phyloP scores from a whole-genome alignment of 495 filamentous ascomycete genomes.

The Tuber indicum region DNA sequence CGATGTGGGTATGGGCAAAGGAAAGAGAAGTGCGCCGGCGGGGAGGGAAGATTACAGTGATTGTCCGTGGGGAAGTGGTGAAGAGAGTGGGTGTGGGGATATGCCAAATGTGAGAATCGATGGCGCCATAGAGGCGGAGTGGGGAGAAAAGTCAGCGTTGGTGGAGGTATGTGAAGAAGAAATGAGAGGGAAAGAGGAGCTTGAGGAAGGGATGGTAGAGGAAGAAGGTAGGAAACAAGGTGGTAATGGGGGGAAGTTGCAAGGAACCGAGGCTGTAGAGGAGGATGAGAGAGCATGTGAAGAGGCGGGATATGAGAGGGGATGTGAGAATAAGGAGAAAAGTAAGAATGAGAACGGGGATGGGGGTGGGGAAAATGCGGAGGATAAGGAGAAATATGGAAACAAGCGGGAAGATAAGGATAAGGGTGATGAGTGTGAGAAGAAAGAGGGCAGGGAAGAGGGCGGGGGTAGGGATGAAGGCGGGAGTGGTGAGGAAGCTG shows the following conservation, averaged over 20 bases:
- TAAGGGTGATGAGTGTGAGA: neutral
- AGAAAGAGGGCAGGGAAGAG: neutral
- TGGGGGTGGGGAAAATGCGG: neutral
- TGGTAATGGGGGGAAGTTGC: neutral
- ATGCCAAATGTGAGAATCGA: too few species aligned
- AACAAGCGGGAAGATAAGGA: too few species aligned
- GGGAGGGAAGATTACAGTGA: neutral
- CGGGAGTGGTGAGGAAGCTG: neutral
- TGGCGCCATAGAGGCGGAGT: neutral
- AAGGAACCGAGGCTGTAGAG: too few species aligned
- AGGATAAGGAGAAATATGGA: neutral
- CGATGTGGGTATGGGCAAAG: too few species aligned
- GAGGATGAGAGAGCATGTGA: neutral
- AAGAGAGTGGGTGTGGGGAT: too few species aligned
- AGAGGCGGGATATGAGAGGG: neutral
- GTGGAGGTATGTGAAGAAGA: neutral
- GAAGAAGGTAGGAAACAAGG: neutral
- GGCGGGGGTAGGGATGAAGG: neutral
- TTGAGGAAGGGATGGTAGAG: neutral
- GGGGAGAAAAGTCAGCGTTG: neutral
- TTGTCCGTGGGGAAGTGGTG: too few species aligned
- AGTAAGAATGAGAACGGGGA: neutral
- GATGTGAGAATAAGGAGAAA: neutral
- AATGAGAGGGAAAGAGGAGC: neutral
- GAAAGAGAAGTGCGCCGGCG: neutral